Evolutionary conservation across 2,329 filamentous ascomycete genomes (phyloP).

Genomic region (Fusarium miscanthi): DNA sequence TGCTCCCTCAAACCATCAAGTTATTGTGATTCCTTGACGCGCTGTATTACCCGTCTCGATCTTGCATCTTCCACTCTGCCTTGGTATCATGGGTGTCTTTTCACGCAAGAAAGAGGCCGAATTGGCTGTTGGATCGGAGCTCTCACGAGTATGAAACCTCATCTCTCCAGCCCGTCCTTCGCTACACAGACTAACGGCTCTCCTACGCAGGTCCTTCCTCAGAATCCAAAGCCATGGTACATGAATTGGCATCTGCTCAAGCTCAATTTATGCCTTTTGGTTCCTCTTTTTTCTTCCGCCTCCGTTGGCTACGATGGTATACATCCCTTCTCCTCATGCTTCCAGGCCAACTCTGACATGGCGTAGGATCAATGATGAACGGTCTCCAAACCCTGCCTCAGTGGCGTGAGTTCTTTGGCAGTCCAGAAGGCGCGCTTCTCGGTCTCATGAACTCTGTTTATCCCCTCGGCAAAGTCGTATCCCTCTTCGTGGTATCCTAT

Average conservation of each 20-base stretch:
- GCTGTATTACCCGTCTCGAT: fast-evolving
- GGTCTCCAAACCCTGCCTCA: constrained; percentile 54
- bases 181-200: neutral
- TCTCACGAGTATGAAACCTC: neutral
- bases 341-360: neutral
- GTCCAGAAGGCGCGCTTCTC: constrained; percentile 49
- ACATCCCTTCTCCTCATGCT: fast-evolving
- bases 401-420: constrained; percentile 55
- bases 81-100: neutral
- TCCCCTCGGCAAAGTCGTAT: constrained; percentile 53
- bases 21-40: neutral
- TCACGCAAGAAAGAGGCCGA: neutral
- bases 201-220: fast-evolving
- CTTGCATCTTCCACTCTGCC: fast-evolving
- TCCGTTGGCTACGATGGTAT: constrained; percentile 10
- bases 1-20: too few relatives aligned
- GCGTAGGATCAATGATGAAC: constrained; percentile 55
- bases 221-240: neutral
- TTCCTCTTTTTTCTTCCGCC: neutral
- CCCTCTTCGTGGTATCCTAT: constrained; percentile 50
- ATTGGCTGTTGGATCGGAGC: constrained; percentile 4
- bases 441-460: constrained; percentile 53
- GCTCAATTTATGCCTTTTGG: neutral
- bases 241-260: neutral
- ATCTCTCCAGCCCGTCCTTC: fast-evolving